A percentile compares a stretch with the other conserved stretches of the same genome.
Conservation (phyloP, 2,329 filamentous ascomycete species). For the Trichoderma sp. region DNA sequence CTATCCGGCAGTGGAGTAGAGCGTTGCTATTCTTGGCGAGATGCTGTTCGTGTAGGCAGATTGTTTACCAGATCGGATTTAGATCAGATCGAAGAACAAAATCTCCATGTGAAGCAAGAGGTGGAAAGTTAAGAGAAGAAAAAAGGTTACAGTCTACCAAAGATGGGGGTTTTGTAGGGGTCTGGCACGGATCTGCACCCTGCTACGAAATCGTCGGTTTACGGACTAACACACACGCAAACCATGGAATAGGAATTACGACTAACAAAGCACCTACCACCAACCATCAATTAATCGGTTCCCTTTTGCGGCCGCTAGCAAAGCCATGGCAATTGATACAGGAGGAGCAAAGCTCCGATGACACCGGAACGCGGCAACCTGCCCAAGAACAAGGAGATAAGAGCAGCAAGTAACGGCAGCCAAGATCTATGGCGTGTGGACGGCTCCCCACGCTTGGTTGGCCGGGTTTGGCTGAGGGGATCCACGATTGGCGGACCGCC, state of each 20-base stretch:
- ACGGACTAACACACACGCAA: neutral
- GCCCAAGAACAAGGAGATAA: slow-evolving; percentile 12
- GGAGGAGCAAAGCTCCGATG: neutral
- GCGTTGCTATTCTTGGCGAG: neutral
- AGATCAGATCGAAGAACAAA: slow-evolving; percentile 6
- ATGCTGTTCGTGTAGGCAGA: neutral
- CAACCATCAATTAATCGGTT: too few species aligned
- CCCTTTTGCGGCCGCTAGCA: neutral
- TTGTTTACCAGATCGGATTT: neutral
- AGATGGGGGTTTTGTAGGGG: slow-evolving; percentile 11
- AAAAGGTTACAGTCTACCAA: neutral
- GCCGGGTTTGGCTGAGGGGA: slow-evolving; percentile 4
- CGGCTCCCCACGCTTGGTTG: slow-evolving; percentile 15
- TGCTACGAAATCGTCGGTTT: neutral
- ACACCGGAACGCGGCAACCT: neutral
- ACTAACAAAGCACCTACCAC: neutral
- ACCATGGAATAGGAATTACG: neutral
- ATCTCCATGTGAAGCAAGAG: neutral
- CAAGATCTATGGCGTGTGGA: slow-evolving; percentile 7
- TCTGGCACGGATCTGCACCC: slow-evolving; percentile 11
- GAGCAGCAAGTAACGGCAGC: neutral
- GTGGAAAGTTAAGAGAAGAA: neutral
- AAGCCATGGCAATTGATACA: neutral
- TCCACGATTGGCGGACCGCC: slow-evolving; percentile 20
- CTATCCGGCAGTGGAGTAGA: neutral